A percentile compares a stretch with the other conserved stretches of the same genome.
Evolutionary conservation across 2,329 filamentous ascomycete species (phyloP).

Genomic region (Tympanopsis confertula): DNA sequence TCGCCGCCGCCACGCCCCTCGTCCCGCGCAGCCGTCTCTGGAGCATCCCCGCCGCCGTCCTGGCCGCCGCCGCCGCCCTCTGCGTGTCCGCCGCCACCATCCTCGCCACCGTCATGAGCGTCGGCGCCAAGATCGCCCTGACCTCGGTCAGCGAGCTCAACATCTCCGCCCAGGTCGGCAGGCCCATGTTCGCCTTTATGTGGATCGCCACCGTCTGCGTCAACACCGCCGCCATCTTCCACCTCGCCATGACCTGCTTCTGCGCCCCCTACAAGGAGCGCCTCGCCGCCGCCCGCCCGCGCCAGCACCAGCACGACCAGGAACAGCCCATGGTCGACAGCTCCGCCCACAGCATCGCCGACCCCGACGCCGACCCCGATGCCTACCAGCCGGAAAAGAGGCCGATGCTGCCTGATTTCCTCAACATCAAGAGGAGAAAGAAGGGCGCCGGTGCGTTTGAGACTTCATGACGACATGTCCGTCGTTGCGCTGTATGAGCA

Average conservation of each 20-base stretch:
- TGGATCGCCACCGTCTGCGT: slow-evolving; percentile 66
- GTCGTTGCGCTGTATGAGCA: neutral
- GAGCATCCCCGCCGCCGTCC: slow-evolving; percentile 55
- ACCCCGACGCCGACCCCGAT: no score
- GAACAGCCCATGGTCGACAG: neutral
- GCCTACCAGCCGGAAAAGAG: no score
- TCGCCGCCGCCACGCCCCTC: slow-evolving; percentile 48
- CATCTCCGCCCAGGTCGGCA: slow-evolving; percentile 59
- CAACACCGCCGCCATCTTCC: slow-evolving; percentile 60
- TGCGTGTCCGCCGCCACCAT: slow-evolving; percentile 58
- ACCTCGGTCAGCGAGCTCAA: slow-evolving; percentile 63
- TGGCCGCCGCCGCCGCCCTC: slow-evolving; percentile 57
- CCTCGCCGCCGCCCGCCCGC: no score
- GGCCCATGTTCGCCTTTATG: slow-evolving; percentile 75
- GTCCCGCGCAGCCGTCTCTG: slow-evolving; percentile 41
- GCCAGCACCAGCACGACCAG: no score
- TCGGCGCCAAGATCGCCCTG: slow-evolving; percentile 70
- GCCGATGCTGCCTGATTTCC: neutral
- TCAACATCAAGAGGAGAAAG: neutral
- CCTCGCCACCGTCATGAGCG: slow-evolving; percentile 73
- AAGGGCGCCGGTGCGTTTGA: neutral
- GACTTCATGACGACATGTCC: neutral
- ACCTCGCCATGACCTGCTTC: slow-evolving; percentile 61
- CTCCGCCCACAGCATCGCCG: no score
- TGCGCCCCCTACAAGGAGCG: neutral